phyloP scores from a whole-genome alignment of 495 filamentous ascomycete species.

The Annulohypoxylon nitens region DNA sequence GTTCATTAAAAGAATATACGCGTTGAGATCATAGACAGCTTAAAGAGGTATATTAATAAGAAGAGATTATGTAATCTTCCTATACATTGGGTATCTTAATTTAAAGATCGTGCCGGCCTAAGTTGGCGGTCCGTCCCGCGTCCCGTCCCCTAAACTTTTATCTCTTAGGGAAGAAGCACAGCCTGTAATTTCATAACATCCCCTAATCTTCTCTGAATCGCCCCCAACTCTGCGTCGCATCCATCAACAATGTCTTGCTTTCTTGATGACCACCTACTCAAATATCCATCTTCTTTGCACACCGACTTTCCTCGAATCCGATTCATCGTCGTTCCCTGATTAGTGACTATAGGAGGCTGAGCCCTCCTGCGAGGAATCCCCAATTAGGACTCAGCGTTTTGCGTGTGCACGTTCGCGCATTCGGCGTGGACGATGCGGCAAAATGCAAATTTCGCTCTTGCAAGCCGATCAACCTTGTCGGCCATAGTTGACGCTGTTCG shows the following conservation, averaged over 20 bases:
- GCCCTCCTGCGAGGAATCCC: background rate
- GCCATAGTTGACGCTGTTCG: background rate
- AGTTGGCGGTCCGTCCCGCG: slow-evolving; percentile 9
- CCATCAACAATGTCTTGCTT: background rate
- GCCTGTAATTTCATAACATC: background rate
- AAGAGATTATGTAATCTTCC: background rate
- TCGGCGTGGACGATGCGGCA: background rate
- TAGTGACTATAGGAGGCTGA: background rate
- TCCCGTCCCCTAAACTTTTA: background rate
- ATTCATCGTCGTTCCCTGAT: background rate
- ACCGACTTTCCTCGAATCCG: background rate
- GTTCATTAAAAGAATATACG: background rate
- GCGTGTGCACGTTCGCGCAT: background rate
- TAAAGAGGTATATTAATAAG: background rate
- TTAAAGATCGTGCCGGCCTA: background rate
- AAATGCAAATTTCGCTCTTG: background rate
- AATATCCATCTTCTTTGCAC: slow-evolving; percentile 3
- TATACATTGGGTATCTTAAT: background rate
- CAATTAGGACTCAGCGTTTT: background rate
- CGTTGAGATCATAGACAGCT: background rate
- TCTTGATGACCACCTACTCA: slow-evolving; percentile 19
- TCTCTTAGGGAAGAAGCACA: background rate
- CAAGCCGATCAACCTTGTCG: background rate
- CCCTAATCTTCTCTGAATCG: background rate
- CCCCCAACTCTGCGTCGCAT: background rate